Percentiles rank a stretch among this genome's conserved stretches.
phyloP scores from a whole-genome alignment of 495 filamentous ascomycete species.

The Aspergillus haitiensis region DNA sequence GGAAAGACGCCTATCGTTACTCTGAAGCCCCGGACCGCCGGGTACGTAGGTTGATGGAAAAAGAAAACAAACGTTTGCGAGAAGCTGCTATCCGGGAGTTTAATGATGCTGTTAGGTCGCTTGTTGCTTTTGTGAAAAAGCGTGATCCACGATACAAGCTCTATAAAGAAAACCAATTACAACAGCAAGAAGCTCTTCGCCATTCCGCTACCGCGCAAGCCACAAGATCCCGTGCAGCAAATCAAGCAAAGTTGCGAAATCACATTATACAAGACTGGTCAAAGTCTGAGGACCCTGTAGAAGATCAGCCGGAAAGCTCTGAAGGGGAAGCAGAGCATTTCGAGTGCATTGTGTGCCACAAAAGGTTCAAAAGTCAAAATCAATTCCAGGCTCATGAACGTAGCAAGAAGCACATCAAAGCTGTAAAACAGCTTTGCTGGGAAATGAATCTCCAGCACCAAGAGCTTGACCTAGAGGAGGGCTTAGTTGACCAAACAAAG shows the following conservation, averaged over 20 bases:
- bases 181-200: constrained; percentile 77
- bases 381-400: constrained; percentile 92
- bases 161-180: constrained; percentile 69
- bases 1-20: constrained; percentile 80
- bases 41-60: constrained; percentile 83
- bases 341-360: constrained; percentile 90
- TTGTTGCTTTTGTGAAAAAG: constrained; percentile 90
- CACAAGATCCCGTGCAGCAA: constrained; percentile 76
- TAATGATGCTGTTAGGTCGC: constrained; percentile 85
- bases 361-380: constrained; percentile 90
- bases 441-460: constrained; percentile 81
- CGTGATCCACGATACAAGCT: constrained; percentile 79
- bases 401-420: constrained; percentile 92
- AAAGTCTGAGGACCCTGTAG: constrained; percentile 51
- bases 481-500: not conserved
- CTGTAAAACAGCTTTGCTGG: constrained; percentile 71
- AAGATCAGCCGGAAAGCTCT: constrained; percentile 60
- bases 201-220: constrained; percentile 80
- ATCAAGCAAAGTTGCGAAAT: constrained; percentile 67
- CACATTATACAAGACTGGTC: constrained; percentile 79
- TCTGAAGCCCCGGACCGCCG: constrained; percentile 86
- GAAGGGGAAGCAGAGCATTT: constrained; percentile 58
- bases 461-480: constrained; percentile 32
- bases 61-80: constrained; percentile 86
- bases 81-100: constrained; percentile 83